Base-by-base conservation (phyloP, 1,284 basidiomycete species). In the Ustilago hordei region DNA sequence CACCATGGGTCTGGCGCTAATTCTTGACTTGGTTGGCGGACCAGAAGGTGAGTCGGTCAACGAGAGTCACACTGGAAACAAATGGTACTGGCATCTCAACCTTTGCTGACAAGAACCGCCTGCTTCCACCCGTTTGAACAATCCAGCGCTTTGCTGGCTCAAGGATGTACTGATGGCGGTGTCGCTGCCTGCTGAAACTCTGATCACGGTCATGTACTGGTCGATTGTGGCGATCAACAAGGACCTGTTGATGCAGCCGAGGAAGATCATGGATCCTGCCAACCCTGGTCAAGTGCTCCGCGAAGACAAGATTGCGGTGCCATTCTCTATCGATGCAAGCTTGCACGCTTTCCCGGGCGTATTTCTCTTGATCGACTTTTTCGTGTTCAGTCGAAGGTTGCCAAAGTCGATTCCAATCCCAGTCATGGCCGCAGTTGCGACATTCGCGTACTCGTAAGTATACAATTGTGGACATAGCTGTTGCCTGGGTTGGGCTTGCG, bases 191-290 rank as follows among this genome's bases (percentile, higher is more conserved):
- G 60, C 60, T 7, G 80, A 83, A 58, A 59, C 60, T 19, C 28
- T 82, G 28, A 78, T 83, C 67, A 69, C 80, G 7, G 8, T 75
- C 17, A 63, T 83, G 15, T 83, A 81, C 64, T 83, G 81, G 81
- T 64, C 70, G 1, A 60, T 83, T 4, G 32, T 73, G 9, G 15
- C 55, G 6, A 65, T 79, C 60, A 64, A 78, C 55, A 75, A 75
- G 45, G 65, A 70, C 12, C 56, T 81, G 3, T 34, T 83, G 50
- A 64, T 81, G 50, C 76, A 69, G n/a, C 73, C 73, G 35, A 66
- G 36, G 53, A 38, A 63, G 48, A 55, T 69, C 17, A 64, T 64
- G 54, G 77, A 82, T 45, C 78, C 80, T 8, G 13, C 53, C 34
- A 77, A 81, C 45, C 80, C 81, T 3, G 78, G 70, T 4, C 80